Conservation (phyloP, 164 flowering plant species). For the Kalanchoe fedtschenkoi region DNA sequence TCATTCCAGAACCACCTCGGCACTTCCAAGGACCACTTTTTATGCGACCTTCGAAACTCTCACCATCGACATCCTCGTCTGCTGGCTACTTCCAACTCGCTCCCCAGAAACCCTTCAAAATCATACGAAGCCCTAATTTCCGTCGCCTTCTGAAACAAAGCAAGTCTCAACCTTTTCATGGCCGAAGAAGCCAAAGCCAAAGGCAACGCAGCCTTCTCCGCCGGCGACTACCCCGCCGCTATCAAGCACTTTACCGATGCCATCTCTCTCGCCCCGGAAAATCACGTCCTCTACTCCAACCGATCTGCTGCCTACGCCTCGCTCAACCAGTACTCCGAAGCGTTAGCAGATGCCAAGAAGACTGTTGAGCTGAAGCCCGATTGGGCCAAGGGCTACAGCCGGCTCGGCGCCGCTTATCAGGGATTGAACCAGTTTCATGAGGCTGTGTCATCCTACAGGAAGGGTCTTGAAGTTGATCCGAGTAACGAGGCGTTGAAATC, state of each 20-base stretch:
- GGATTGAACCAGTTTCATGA: slow-evolving; percentile 46
- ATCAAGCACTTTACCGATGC: slow-evolving; percentile 73
- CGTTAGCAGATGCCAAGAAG: slow-evolving; percentile 68
- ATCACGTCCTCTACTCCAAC: slow-evolving; percentile 94
- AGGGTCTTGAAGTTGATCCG: slow-evolving; percentile 81
- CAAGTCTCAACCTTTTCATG: slow-evolving; percentile 14
- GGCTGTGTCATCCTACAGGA: slow-evolving; percentile 59
- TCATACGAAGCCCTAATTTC: no score
- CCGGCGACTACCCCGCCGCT: slow-evolving; percentile 63
- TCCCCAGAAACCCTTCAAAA: neutral
- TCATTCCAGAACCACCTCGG: slow-evolving; percentile 1
- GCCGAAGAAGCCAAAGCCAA: slow-evolving; percentile 98
- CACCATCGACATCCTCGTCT: no score
- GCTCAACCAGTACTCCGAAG: slow-evolving; percentile 46
- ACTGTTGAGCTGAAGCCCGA: slow-evolving; percentile 82
- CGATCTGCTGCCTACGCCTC: slow-evolving; percentile 96
- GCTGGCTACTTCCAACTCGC: neutral
- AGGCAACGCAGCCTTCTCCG: slow-evolving; percentile 91
- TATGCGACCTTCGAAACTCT: neutral
- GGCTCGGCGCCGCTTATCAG: slow-evolving; percentile 79
- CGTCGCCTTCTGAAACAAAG: no score
- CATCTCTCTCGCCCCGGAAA: slow-evolving; percentile 64
- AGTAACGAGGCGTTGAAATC: slow-evolving; percentile 68
- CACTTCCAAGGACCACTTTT: neutral
- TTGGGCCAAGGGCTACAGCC: slow-evolving; percentile 87